Conservation (phyloP, 192 early-diverging fungal species). For the Diversispora eburnea region DNA sequence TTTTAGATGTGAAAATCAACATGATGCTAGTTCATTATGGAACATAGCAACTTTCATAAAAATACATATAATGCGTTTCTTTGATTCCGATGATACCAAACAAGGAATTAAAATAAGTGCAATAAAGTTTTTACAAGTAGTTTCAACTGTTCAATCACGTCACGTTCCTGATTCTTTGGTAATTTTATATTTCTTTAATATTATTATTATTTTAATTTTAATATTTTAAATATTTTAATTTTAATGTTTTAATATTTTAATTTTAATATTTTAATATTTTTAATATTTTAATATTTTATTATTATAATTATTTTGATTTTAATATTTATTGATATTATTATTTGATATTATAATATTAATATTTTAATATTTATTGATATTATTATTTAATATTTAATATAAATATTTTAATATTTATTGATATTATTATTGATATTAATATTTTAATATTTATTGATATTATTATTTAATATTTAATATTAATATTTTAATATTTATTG, state of each 20-base stretch:
- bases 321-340: too few relatives aligned
- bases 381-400: too few relatives aligned
- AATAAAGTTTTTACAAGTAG: conserved; percentile 37
- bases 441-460: too few relatives aligned
- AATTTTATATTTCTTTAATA: conserved; percentile 6
- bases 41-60: conserved; percentile 28
- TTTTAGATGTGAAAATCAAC: conserved; percentile 36
- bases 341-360: too few relatives aligned
- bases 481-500: too few relatives aligned
- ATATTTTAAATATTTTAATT: background rate
- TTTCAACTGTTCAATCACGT: conserved; percentile 35
- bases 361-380: too few relatives aligned
- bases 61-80: conserved; percentile 12
- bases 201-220: background rate
- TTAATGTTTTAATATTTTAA: background rate
- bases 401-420: too few relatives aligned
- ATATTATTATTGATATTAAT: too few relatives aligned
- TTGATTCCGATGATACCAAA: conserved; percentile 29
- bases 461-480: too few relatives aligned
- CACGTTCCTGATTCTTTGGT: conserved; percentile 28
- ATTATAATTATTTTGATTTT: too few relatives aligned
- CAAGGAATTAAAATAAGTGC: conserved; percentile 35
- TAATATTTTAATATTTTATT: too few relatives aligned
- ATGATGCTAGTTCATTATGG: conserved; percentile 37
- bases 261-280: background rate